phyloP scores from a whole-genome alignment of 139 green algal genomes.

The Haematococcus lacustris region DNA sequence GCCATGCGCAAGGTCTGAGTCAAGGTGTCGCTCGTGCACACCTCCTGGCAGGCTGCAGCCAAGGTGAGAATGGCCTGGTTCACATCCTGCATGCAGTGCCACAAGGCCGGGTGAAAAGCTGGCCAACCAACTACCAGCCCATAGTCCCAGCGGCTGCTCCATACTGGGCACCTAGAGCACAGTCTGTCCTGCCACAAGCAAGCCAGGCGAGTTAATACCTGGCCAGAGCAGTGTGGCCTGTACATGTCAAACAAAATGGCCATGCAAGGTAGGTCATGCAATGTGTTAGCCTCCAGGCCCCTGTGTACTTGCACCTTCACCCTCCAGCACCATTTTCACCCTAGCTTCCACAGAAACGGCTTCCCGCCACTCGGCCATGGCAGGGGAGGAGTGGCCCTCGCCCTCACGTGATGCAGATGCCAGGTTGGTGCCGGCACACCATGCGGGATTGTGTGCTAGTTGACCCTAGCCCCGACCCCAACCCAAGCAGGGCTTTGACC shows the following conservation, averaged over 20 bases:
- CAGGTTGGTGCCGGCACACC: no score
- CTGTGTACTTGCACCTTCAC: no score
- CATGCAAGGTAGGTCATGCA: no score
- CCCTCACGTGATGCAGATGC: no score
- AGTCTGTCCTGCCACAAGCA: background rate
- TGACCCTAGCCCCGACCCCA: no score
- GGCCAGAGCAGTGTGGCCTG: background rate
- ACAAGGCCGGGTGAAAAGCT: background rate
- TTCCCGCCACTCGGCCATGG: no score
- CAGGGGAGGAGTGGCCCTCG: no score
- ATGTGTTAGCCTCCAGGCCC: no score
- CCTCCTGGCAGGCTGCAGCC: conserved; percentile 29
- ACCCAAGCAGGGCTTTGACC: no score
- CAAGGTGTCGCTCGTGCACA: conserved; percentile 24
- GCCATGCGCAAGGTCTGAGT: conserved; percentile 32
- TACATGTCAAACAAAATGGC: background rate
- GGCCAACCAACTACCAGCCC: conserved; percentile 17
- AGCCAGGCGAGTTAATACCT: background rate
- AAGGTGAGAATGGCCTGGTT: conserved; percentile 13
- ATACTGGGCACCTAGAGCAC: background rate
- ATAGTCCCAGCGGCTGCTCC: conserved; percentile 11
- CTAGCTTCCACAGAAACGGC: no score
- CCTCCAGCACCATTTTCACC: no score
- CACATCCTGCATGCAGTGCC: background rate
- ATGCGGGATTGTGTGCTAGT: no score